Evolutionary conservation across 2,329 filamentous ascomycete genomes (phyloP).

Genomic region (Diplocarpon rosae): DNA sequence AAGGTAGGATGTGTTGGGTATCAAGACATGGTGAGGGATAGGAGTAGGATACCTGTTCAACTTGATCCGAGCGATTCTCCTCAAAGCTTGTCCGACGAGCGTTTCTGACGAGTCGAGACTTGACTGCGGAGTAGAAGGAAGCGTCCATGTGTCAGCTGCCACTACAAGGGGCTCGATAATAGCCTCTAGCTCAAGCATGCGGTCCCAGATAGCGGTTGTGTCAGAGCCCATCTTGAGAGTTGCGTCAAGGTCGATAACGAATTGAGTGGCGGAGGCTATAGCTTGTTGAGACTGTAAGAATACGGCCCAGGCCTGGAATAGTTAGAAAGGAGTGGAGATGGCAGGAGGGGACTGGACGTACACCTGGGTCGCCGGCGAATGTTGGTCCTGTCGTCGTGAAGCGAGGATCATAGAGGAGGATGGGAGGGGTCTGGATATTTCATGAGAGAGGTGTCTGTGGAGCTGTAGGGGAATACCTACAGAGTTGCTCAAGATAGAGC

Average conservation of each 20-base stretch:
- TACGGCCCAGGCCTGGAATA: conserved; percentile 26
- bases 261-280: conserved; percentile 36
- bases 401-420: conserved; percentile 33
- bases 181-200: conserved; percentile 20
- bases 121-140: too few species aligned
- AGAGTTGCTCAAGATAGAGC: conserved; percentile 39
- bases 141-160: conserved; percentile 12
- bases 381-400: conserved; percentile 36
- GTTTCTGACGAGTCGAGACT: too few species aligned
- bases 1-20: conserved; percentile 5
- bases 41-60: too few species aligned
- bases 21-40: too few species aligned
- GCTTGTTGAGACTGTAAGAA: conserved; percentile 38
- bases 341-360: too few species aligned
- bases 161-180: conserved; percentile 18
- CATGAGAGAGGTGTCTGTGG: too few species aligned
- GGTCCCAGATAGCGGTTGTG: conserved; percentile 30
- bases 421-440: conserved; percentile 29
- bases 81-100: too few species aligned
- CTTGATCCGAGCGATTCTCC: too few species aligned
- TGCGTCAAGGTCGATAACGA: conserved; percentile 37
- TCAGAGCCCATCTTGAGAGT: conserved; percentile 30
- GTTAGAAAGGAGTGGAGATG: too few species aligned
- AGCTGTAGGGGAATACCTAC: too few species aligned
- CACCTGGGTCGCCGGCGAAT: conserved; percentile 31